phyloP scores from a whole-genome alignment of 2,329 filamentous ascomycete genomes.

The Phialophora verrucosa region DNA sequence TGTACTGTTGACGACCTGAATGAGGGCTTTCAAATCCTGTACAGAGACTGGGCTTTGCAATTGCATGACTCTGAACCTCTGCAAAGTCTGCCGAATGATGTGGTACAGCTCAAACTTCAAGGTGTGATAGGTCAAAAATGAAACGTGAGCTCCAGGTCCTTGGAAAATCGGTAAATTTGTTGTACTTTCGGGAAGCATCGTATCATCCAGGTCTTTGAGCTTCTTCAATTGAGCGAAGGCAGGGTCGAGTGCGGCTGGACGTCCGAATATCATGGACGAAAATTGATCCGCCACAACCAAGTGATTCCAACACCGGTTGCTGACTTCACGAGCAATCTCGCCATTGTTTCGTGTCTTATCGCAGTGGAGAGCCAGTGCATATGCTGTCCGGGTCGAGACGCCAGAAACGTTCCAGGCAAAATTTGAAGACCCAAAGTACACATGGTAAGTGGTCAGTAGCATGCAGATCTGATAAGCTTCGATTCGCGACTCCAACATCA shows the following conservation, averaged over 20 bases:
- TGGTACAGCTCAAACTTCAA: slow-evolving; percentile 42
- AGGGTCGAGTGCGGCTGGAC: slow-evolving; percentile 23
- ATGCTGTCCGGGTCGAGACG: slow-evolving; percentile 36
- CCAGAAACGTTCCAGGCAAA: slow-evolving; percentile 39
- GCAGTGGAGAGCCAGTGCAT: slow-evolving; percentile 37
- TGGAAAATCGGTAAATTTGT: slow-evolving; percentile 10
- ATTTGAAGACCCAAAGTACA: slow-evolving; percentile 37
- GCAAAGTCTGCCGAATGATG: slow-evolving; percentile 41
- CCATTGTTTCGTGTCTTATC: slow-evolving; percentile 19
- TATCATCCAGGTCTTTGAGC: slow-evolving; percentile 24
- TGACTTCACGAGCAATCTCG: slow-evolving; percentile 39
- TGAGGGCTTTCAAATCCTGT: slow-evolving; percentile 19
- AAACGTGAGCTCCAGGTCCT: neutral
- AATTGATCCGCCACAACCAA: slow-evolving; percentile 42
- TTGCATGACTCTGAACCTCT: slow-evolving; percentile 34
- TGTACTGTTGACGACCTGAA: slow-evolving; percentile 26
- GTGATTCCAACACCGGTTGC: slow-evolving; percentile 44
- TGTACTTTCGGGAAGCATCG: slow-evolving; percentile 14
- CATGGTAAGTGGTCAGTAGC: slow-evolving; percentile 31
- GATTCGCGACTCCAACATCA: slow-evolving; percentile 33
- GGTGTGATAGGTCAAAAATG: slow-evolving; percentile 40
- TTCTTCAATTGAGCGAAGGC: slow-evolving; percentile 22
- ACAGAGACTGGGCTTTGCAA: slow-evolving; percentile 21
- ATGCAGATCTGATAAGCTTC: slow-evolving; percentile 39
- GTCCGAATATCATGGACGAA: slow-evolving; percentile 41